Evolutionary conservation across 768 basidiomycete genomes (phyloP), one percentile per base, ranked within the genome.

Genomic region (Lepiota subincarnata): DNA sequence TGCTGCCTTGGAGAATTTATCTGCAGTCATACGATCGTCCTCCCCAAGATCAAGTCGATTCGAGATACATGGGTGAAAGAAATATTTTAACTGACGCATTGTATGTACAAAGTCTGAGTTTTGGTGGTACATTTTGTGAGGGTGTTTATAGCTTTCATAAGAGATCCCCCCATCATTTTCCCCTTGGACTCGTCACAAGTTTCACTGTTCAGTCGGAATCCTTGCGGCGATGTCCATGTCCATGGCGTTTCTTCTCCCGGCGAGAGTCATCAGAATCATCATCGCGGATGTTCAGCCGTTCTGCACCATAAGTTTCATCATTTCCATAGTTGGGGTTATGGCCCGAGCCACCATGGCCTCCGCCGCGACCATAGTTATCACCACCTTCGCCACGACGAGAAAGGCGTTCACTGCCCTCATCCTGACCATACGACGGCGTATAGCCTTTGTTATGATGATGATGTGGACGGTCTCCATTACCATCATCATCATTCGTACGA

Each of bases 291-390:
- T 73, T 75, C 50, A 81, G 61, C n/a, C 74, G 68, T 59, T 80
- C 80, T 6, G 72, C 77, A 3, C 79, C 79, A 62, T 74, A 81
- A 2, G 80, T 81, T 44, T 81, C 78, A 26, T 71, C 64, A 39
- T 59, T 59, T 10, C 66, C 68, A 48, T 68, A 65, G 60, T 56
- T 64, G 3, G 67, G 66, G 16, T 62, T 61, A 42, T 70, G 67
- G 34, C 62, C 64, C 2, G 52, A 43, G 41, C 58, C 52, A 20
- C 56, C 43, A 11, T 51, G 42, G 13, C 43, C 38, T 10, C 56
- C 59, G 12, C 50, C 12, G 38, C 46, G 54, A 14, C 57, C 53
- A 48, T 63, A 54, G 18, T 20, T 48, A 16, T 46, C 46, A 11
- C 34, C 36, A 28, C 31, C 31, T 11, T 31, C 31, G 10, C 13